Evolutionary conservation across 768 basidiomycete species (phyloP).

Genomic region (Lactarius hengduanensis): DNA sequence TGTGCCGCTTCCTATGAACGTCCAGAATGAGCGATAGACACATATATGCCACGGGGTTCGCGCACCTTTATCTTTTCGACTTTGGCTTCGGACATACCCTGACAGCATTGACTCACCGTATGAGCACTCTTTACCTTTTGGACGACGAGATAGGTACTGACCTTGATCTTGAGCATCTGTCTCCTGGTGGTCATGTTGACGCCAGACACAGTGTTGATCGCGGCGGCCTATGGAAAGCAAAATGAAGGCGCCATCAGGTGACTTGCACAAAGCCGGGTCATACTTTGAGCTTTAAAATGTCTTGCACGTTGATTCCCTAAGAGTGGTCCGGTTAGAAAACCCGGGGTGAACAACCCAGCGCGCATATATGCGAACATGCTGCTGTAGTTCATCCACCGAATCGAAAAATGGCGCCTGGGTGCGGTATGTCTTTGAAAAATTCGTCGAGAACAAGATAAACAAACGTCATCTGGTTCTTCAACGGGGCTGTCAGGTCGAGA

Average conservation of each 20-base stretch:
- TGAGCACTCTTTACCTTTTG: not conserved
- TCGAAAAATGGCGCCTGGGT: conserved; percentile 32
- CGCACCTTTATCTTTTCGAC: conserved; percentile 93
- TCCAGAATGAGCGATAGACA: not conserved
- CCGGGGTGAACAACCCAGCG: not conserved
- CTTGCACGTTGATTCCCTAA: conserved; percentile 93
- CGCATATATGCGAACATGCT: conserved; percentile 32
- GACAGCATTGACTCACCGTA: conserved; percentile 9
- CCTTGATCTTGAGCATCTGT: conserved; percentile 93
- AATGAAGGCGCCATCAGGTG: conserved; percentile 15
- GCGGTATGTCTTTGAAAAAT: not conserved
- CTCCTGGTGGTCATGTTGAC: conserved; percentile 90
- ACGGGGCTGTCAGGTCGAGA: conserved; percentile 26
- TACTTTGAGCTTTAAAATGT: conserved; percentile 91
- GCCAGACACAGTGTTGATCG: conserved; percentile 81
- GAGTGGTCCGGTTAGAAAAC: conserved; percentile 4
- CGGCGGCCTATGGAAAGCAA: conserved; percentile 52
- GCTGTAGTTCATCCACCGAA: conserved; percentile 35
- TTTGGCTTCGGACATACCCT: conserved; percentile 97
- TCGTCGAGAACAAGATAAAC: not conserved
- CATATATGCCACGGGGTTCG: conserved; percentile 18
- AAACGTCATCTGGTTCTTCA: conserved; percentile 24
- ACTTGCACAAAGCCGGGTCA: conserved; percentile 14
- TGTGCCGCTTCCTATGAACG: conserved; percentile 75
- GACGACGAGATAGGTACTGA: conserved; percentile 31